Conservation (phyloP, 306 rosid genomes). For the Oemleria cerasiformis region DNA sequence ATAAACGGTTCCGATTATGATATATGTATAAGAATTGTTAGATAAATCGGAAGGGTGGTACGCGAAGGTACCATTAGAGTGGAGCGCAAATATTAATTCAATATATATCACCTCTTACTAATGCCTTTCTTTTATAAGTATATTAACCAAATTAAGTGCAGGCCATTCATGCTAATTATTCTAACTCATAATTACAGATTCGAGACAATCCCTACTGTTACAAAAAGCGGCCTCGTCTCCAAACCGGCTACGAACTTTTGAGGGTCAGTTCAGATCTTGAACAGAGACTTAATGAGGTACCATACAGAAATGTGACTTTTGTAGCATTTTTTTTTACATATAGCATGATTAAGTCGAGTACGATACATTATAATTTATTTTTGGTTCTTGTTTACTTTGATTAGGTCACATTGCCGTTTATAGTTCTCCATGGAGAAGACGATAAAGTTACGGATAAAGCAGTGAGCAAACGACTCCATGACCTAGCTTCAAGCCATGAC, state of each 20-base stretch:
- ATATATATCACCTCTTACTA: too few relatives aligned
- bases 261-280: slow-evolving; percentile 54
- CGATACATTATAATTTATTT: background rate
- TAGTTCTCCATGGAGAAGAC: slow-evolving; percentile 67
- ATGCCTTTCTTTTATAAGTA: background rate
- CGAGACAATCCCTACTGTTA: slow-evolving; percentile 64
- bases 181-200: slow-evolving; percentile 28
- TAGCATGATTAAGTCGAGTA: background rate
- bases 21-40: too few relatives aligned
- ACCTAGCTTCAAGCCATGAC: slow-evolving; percentile 60
- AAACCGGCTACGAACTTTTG: slow-evolving; percentile 64
- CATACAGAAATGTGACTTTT: background rate
- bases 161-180: background rate
- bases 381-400: background rate
- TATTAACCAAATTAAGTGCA: background rate
- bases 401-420: slow-evolving; percentile 74
- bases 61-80: too few relatives aligned
- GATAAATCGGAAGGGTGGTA: too few relatives aligned
- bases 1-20: too few relatives aligned
- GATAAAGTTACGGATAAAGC: slow-evolving; percentile 68
- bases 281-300: slow-evolving; percentile 46
- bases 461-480: slow-evolving; percentile 59
- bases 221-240: slow-evolving; percentile 80
- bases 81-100: too few relatives aligned
- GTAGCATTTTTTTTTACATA: background rate